Evolutionary conservation across 768 basidiomycete genomes (phyloP).

Genomic region (Xerocomus brunneocitrinus): DNA sequence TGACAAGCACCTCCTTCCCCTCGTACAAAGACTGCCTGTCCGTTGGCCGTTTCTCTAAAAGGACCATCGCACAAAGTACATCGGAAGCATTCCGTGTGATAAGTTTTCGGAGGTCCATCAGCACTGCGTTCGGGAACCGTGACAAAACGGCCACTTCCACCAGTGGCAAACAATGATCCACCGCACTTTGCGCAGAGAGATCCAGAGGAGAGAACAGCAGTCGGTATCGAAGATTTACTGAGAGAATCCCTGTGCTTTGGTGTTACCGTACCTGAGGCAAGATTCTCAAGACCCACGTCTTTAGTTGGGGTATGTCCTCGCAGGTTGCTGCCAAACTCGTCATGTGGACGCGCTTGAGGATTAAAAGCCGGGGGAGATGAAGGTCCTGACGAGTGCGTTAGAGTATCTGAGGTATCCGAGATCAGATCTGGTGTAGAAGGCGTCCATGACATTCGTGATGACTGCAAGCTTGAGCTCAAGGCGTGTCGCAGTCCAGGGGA

Average conservation of each 20-base stretch:
- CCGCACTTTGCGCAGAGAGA: constrained; percentile 59
- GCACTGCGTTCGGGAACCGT: constrained; percentile 55
- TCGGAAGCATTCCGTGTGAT: constrained; percentile 73
- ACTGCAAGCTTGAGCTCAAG: constrained; percentile 26
- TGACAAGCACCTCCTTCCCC: constrained; percentile 65
- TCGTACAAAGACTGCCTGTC: constrained; percentile 69
- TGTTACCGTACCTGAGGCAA: constrained; percentile 23
- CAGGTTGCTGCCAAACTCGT: constrained; percentile 6
- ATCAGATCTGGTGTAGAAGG: constrained; percentile 59
- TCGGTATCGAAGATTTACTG: constrained; percentile 24
- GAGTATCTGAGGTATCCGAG: constrained; percentile 55
- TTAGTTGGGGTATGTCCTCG: constrained; percentile 6
- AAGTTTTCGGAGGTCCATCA: constrained; percentile 48
- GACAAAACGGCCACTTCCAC: constrained; percentile 61
- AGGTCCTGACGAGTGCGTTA: constrained; percentile 50
- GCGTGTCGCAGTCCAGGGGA: constrained; percentile 27
- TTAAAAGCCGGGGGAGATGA: constrained; percentile 46
- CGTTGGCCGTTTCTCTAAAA: constrained; percentile 58
- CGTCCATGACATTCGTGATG: constrained; percentile 29
- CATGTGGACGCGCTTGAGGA: constrained; percentile 24
- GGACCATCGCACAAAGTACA: constrained; percentile 60
- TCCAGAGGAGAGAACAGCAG: constrained; percentile 34
- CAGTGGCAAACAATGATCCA: constrained; percentile 51
- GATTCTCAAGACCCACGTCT: constrained; percentile 8
- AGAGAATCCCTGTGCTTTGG: constrained; percentile 25